A percentile compares a stretch with the other conserved stretches of the same genome.
phyloP scores from a whole-genome alignment of 208 protist species.

The Trypanosoma avium region DNA sequence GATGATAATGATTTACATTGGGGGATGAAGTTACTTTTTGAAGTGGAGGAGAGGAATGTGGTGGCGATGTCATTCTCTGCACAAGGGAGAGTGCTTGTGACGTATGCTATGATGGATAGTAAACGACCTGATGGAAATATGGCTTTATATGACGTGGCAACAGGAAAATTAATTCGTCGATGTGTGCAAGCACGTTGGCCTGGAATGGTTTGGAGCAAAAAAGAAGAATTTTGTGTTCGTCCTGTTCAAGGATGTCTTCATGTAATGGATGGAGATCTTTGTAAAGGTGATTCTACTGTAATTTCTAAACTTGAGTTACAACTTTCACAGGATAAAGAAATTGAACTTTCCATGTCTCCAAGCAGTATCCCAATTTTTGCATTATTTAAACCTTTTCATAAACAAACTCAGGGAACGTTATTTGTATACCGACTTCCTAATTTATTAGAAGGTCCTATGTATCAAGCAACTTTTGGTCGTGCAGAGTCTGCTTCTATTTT shows the following conservation, averaged over 20 bases:
- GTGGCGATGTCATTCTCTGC: slow-evolving; percentile 71
- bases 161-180: slow-evolving; percentile 51
- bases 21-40: slow-evolving; percentile 47
- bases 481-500: slow-evolving; percentile 62
- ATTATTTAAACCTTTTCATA: slow-evolving; percentile 84
- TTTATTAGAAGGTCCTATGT: slow-evolving; percentile 61
- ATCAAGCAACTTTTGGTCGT: slow-evolving; percentile 60
- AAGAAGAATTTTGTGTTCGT: slow-evolving; percentile 65
- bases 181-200: slow-evolving; percentile 83
- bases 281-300: slow-evolving; percentile 16
- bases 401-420: slow-evolving; percentile 67
- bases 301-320: slow-evolving; percentile 78
- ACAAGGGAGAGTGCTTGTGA: slow-evolving; percentile 62
- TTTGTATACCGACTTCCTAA: slow-evolving; percentile 73
- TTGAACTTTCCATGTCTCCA: slow-evolving; percentile 59
- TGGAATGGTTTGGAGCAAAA: slow-evolving; percentile 68
- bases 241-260: slow-evolving; percentile 75
- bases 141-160: slow-evolving; percentile 54
- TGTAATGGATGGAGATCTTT: slow-evolving; percentile 54
- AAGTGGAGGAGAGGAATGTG: slow-evolving; percentile 61
- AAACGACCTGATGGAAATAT: slow-evolving; percentile 82
- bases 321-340: slow-evolving; percentile 79
- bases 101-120: slow-evolving; percentile 80
- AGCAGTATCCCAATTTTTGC: slow-evolving; percentile 58
- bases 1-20: too few species aligned